A percentile compares a stretch with the other conserved stretches of the same genome.
These are phyloP conservation scores for Lindgomyces ingoldianus DNA, from an alignment of 495 filamentous ascomycete genomes.

Conservation along the genomic window DNA sequence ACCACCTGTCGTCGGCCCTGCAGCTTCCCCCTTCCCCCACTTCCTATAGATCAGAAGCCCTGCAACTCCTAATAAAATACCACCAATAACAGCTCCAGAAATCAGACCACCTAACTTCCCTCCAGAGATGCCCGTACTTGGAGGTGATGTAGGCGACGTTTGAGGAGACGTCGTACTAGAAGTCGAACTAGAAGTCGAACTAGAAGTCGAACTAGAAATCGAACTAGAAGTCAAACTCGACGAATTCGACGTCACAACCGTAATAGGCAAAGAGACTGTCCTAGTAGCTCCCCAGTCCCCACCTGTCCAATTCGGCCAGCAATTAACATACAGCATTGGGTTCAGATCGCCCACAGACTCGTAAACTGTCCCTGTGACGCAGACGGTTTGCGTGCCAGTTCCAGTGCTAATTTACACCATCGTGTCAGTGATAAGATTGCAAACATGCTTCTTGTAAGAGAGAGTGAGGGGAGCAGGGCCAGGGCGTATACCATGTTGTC, in stretches of 20 bases:
- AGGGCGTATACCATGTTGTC: neutral
- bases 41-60: no score
- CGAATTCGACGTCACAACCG: neutral
- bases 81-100: no score
- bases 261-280: neutral
- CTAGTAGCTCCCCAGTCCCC: constrained; percentile 2
- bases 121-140: no score
- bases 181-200: neutral
- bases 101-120: no score
- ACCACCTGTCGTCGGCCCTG: no score
- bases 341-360: neutral
- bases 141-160: no score
- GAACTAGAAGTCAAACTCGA: neutral
- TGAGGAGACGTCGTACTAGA: neutral
- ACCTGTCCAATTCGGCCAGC: constrained; percentile 3
- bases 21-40: no score
- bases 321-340: neutral
- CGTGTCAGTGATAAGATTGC: neutral
- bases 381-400: neutral
- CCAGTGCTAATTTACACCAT: neutral
- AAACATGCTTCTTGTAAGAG: neutral
- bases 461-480: neutral
- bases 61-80: no score
- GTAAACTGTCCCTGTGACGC: neutral
- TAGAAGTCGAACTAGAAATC: neutral